These are phyloP conservation scores for Eremothecium cymbalariae DNA, from an alignment of 1,139 yeast genomes.

Conservation along the genomic window DNA sequence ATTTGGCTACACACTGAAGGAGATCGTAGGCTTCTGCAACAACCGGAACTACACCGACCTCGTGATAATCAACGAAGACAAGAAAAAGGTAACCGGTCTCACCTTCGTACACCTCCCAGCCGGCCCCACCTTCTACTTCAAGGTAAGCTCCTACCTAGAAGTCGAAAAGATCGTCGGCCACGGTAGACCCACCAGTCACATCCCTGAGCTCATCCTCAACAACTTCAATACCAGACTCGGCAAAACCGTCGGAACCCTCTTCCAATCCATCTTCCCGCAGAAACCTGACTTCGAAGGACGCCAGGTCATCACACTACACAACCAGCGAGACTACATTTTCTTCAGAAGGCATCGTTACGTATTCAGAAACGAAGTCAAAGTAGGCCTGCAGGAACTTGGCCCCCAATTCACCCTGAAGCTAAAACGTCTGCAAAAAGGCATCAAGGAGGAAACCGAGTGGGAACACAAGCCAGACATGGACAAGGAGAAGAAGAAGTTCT, in stretches of 20 bases:
- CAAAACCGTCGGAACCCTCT: constrained; percentile 81
- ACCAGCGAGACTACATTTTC: constrained; percentile 90
- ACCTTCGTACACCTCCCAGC: constrained; percentile 89
- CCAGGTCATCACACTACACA: constrained; percentile 90
- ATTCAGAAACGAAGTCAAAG: constrained; percentile 81
- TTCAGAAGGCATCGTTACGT: constrained; percentile 92
- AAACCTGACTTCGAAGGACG: constrained; percentile 91
- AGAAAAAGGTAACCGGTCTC: constrained; percentile 81
- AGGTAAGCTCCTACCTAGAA: constrained; percentile 69
- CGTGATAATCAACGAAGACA: constrained; percentile 85
- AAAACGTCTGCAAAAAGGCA: constrained; percentile 83
- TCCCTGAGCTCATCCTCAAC: constrained; percentile 84
- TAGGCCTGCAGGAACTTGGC: constrained; percentile 91
- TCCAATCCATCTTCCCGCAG: constrained; percentile 87
- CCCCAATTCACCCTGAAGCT: constrained; percentile 90
- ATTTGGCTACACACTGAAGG: constrained; percentile 71
- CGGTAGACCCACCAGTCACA: constrained; percentile 82
- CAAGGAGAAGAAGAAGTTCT: constrained; percentile 86
- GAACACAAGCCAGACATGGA: constrained; percentile 96
- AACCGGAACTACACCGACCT: constrained; percentile 83
- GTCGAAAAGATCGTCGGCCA: constrained; percentile 77
- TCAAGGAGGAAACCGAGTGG: constrained; percentile 90
- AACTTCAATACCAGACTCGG: constrained; percentile 90
- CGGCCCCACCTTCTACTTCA: constrained; percentile 92
- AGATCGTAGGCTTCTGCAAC: constrained; percentile 73